Conservation (phyloP, 179 eudicot species). For the Silene vulgaris region DNA sequence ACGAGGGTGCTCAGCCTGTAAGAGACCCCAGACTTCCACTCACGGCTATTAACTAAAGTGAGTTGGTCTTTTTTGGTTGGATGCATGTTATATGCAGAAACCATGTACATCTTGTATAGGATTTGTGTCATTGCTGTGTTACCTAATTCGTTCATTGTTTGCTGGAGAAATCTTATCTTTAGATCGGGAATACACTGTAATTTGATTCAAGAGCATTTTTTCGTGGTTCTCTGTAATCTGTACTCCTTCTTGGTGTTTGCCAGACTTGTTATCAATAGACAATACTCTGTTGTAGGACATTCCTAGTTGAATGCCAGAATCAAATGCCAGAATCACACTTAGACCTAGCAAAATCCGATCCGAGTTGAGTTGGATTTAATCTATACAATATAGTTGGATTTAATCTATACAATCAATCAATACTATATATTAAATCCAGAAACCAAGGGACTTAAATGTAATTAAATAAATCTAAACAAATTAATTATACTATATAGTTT, state of each 20-base stretch:
- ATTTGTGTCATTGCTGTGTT: slow-evolving; percentile 18
- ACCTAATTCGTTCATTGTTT: slow-evolving; percentile 34
- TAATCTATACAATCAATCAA: no score
- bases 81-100: slow-evolving; percentile 25
- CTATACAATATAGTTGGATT: no score
- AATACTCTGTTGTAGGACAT: not conserved
- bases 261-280: slow-evolving; percentile 8
- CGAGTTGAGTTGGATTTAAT: no score
- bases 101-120: slow-evolving; percentile 39
- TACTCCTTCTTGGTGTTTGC: not conserved
- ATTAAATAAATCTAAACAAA: no score
- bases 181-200: slow-evolving; percentile 12
- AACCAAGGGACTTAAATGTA: no score
- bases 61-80: slow-evolving; percentile 22
- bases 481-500: no score
- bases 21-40: slow-evolving; percentile 74
- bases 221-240: slow-evolving; percentile 14
- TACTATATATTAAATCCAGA: no score
- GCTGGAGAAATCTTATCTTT: slow-evolving; percentile 25
- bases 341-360: no score
- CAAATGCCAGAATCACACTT: no score
- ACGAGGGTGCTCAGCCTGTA: slow-evolving; percentile 41
- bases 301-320: not conserved
- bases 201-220: slow-evolving; percentile 15
- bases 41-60: slow-evolving; percentile 55